phyloP scores from a whole-genome alignment of 345 rosid genomes.

The Erysimum cheiranthoides region DNA sequence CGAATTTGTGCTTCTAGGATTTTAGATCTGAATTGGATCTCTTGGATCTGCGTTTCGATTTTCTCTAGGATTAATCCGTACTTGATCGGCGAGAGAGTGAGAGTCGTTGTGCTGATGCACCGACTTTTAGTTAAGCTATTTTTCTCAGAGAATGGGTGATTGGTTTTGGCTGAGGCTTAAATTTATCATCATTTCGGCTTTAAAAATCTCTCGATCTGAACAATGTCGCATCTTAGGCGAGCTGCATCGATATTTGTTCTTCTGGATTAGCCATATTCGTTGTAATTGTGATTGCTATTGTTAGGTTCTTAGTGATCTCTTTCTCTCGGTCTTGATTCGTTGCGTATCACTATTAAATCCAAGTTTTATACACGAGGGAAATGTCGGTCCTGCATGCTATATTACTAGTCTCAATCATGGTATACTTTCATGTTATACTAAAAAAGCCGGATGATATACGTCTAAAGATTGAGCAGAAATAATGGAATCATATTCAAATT shows the following conservation, averaged over 20 bases:
- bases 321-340: background rate
- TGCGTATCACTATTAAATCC: slow-evolving; percentile 9
- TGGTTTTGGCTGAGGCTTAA: slow-evolving; percentile 12
- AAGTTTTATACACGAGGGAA: background rate
- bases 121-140: slow-evolving; percentile 20
- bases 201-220: slow-evolving; percentile 19
- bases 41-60: slow-evolving; percentile 33
- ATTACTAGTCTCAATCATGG: background rate
- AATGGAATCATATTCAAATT: background rate
- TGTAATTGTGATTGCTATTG: slow-evolving; percentile 9
- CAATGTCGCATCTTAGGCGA: slow-evolving; percentile 35
- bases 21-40: slow-evolving; percentile 43
- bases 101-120: slow-evolving; percentile 32
- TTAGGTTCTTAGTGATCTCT: slow-evolving; percentile 19
- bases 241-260: slow-evolving; percentile 4
- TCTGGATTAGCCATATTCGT: background rate
- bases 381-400: slow-evolving; percentile 22
- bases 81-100: slow-evolving; percentile 15
- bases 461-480: background rate
- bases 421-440: slow-evolving; percentile 13
- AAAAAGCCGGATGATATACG: background rate
- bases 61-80: background rate
- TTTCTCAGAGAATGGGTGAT: background rate
- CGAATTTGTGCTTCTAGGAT: slow-evolving; percentile 18
- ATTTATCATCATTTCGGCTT: slow-evolving; percentile 16